Conservation (phyloP, 2,329 filamentous ascomycete species). For the Fragosphaeria purpurea region DNA sequence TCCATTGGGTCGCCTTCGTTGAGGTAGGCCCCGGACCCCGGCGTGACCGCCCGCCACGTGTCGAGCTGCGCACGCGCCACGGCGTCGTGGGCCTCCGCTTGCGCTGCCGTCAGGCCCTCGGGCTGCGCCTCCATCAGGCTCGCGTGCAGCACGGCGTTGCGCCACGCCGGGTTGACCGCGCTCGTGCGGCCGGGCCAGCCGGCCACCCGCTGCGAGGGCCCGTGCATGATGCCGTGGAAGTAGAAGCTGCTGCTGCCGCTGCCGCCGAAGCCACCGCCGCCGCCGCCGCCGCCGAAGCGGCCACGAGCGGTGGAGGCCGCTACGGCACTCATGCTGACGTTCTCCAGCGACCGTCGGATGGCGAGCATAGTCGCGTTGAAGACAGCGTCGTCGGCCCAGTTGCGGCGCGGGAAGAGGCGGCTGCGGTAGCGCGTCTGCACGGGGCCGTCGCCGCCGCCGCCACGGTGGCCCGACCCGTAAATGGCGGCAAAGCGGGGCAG, state of each 20-base stretch:
- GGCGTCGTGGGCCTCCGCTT: conserved; percentile 7
- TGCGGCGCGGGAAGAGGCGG: conserved; percentile 25
- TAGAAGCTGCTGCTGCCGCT: conserved; percentile 13
- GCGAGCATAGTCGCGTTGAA: conserved; percentile 20
- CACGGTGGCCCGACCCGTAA: conserved; percentile 12
- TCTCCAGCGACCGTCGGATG: conserved; percentile 23
- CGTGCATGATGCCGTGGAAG: conserved; percentile 26
- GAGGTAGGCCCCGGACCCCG: conserved; percentile 24
- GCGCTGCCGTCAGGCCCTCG: conserved; percentile 4
- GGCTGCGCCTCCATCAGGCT: conserved; percentile 12
- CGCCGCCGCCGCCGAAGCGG: too few relatives aligned
- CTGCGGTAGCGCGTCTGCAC: conserved; percentile 19
- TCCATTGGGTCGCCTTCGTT: conserved; percentile 32
- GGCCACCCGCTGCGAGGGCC: conserved; percentile 13
- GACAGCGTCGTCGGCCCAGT: conserved; percentile 18
- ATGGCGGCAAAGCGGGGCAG: conserved; percentile 1
- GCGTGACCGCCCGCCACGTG: conserved; percentile 17
- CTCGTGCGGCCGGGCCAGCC: conserved; percentile 12
- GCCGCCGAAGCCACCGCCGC: too few relatives aligned
- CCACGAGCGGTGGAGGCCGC: too few relatives aligned
- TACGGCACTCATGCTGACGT: conserved; percentile 5
- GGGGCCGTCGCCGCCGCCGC: conserved; percentile 11
- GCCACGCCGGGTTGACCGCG: conserved; percentile 18
- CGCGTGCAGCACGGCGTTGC: conserved; percentile 14
- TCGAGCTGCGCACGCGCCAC: conserved; percentile 10